Conservation (phyloP, 768 basidiomycete genomes). For the Pisolithus orientalis region DNA sequence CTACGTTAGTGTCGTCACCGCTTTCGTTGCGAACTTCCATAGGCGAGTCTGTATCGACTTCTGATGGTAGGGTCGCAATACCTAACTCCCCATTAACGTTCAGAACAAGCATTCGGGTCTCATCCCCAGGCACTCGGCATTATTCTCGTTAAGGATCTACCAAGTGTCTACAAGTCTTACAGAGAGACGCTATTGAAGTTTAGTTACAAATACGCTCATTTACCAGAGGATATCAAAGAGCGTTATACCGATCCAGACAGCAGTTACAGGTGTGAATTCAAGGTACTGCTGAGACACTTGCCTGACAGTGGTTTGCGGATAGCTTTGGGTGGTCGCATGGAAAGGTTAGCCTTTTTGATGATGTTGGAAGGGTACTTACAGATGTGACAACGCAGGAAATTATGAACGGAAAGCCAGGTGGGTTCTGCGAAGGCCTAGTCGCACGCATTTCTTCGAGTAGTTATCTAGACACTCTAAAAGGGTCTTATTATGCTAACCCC, state of each 20-base stretch:
- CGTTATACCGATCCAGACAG: conserved; percentile 66
- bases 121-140: conserved; percentile 72
- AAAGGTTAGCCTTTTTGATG: conserved; percentile 46
- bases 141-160: conserved; percentile 77
- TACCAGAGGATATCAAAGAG: conserved; percentile 64
- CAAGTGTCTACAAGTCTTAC: conserved; percentile 51
- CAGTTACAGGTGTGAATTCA: conserved; percentile 59
- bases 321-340: conserved; percentile 99
- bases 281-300: not conserved
- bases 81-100: not conserved
- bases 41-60: conserved; percentile 32
- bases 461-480: conserved; percentile 73
- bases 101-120: conserved; percentile 82
- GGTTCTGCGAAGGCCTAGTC: conserved; percentile 2
- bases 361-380: not conserved
- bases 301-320: not conserved
- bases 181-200: conserved; percentile 70
- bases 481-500: conserved; percentile 88
- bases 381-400: conserved; percentile 53
- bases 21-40: conserved; percentile 53
- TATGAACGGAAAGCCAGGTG: conserved; percentile 90
- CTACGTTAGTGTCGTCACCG: conserved; percentile 47
- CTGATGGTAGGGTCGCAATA: not conserved
- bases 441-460: not conserved
- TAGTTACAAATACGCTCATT: conserved; percentile 67